phyloP scores from a whole-genome alignment of 2,329 filamentous ascomycete species.

The Pyricularia sp. region DNA sequence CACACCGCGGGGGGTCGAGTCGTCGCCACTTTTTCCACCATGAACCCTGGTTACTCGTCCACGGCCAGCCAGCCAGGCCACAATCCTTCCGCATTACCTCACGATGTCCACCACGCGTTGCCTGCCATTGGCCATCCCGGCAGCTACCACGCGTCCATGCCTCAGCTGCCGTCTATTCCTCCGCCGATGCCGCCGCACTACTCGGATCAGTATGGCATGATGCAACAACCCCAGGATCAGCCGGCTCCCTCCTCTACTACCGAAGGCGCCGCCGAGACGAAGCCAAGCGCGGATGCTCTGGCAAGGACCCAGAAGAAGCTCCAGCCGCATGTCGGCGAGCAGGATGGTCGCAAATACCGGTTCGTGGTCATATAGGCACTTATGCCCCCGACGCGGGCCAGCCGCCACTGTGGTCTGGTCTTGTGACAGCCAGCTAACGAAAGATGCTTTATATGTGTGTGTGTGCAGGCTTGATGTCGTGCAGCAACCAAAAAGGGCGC shows the following conservation, averaged over 20 bases:
- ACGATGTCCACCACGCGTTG: slow-evolving; percentile 11
- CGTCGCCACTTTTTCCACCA: slow-evolving; percentile 1
- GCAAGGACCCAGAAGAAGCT: slow-evolving; percentile 11
- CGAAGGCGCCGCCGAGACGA: neutral
- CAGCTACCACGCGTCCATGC: slow-evolving; percentile 6
- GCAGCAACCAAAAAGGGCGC: slow-evolving; percentile 85
- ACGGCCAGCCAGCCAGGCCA: slow-evolving; percentile 6
- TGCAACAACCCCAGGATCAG: slow-evolving; percentile 3
- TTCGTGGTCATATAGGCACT: slow-evolving; percentile 4
- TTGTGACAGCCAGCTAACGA: neutral
- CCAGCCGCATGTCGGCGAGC: slow-evolving; percentile 11
- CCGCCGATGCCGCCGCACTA: slow-evolving; percentile 11
- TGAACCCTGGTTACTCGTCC: slow-evolving; percentile 11
- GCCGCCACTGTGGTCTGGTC: neutral
- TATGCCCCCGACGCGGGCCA: neutral
- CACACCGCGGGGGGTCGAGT: neutral
- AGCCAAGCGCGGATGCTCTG: slow-evolving; percentile 2
- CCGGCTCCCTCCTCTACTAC: slow-evolving; percentile 2
- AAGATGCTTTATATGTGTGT: neutral
- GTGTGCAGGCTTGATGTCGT: slow-evolving; percentile 59
- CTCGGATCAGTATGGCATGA: slow-evolving; percentile 9
- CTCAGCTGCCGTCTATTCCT: slow-evolving; percentile 7
- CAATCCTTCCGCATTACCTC: slow-evolving; percentile 7
- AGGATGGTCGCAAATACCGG: slow-evolving; percentile 13
- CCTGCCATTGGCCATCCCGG: slow-evolving; percentile 8